Base-by-base conservation (phyloP, 768 basidiomycete genomes). In the Lentinula aciculospora region DNA sequence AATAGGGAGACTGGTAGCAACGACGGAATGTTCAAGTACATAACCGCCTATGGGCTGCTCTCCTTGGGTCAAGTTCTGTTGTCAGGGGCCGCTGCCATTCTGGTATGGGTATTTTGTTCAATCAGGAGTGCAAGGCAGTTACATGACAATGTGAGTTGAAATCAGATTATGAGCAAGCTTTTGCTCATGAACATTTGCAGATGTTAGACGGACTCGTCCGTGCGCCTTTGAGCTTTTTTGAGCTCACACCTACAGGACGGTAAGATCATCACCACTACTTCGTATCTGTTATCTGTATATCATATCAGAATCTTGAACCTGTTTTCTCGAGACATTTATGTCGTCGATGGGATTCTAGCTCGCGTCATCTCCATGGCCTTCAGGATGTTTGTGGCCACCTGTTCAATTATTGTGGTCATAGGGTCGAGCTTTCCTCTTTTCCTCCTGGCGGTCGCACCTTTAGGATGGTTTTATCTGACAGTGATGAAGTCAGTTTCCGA, bases 211-310 rank as follows among this genome's bases (percentile, higher is more conserved):
- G 92, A 2, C 78, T 98, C 32, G 84, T 98, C 76, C 81, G 81
- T 25, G 88, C 92, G 0, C 93, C 93, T 0, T 69, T 95, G 63
- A 85, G 82, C 63, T 98, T 92, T 76, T 98, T 97, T 67, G 95
- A 97, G 69, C 71, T 79, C 55, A 97, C 94, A 0, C 95, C 94
- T 1, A 86, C 82, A 15, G 93, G 93, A 62, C 81, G 88, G 89
- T 88, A 63, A 50, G 77, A 60, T 34, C 25, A 9, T 12, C 19
- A 53, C 25, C 1, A 10, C 39, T 62, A 15, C 57, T 32, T 8
- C 8, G 4, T 36, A 4, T 19, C 21, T 5, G 34, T 56, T 44
- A 4, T 27, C 12, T n/a, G 31, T 42, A 17, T 36, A 7, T 32
- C 21, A 25, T 47, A 32, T 12, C 56, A 90, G 93, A 8, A 88